Evolutionary conservation across 2,329 filamentous ascomycete genomes (phyloP).

Genomic region (Rosellinia necatrix): DNA sequence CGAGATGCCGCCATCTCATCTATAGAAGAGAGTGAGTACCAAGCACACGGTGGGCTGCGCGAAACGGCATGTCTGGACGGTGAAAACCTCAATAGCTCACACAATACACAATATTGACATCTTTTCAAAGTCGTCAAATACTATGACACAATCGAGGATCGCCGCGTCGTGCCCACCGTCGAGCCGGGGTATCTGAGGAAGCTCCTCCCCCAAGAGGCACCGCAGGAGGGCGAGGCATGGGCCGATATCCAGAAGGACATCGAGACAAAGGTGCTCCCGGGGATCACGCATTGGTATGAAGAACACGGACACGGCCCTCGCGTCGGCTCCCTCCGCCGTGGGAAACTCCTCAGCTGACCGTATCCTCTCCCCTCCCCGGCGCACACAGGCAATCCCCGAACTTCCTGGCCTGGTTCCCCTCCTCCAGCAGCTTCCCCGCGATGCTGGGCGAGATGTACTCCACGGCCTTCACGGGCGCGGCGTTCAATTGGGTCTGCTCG

Average conservation of each 20-base stretch:
- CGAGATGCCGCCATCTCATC: constrained; percentile 74
- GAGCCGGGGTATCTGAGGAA: constrained; percentile 84
- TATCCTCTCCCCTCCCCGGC: neutral
- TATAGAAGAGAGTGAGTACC: constrained; percentile 76
- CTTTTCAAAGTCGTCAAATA: constrained; percentile 72
- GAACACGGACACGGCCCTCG: neutral
- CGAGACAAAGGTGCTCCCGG: constrained; percentile 84
- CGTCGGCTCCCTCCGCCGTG: neutral
- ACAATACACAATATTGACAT: constrained; percentile 17
- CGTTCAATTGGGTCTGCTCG: constrained; percentile 97
- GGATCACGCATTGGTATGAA: constrained; percentile 82
- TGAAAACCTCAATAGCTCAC: constrained; percentile 7
- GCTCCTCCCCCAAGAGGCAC: constrained; percentile 72
- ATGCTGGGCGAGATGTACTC: constrained; percentile 94
- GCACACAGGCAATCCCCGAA: constrained; percentile 76
- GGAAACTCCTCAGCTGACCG: neutral
- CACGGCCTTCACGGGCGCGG: constrained; percentile 83
- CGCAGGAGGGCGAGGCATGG: constrained; percentile 73
- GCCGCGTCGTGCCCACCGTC: constrained; percentile 76
- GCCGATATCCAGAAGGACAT: constrained; percentile 80
- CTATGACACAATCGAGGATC: constrained; percentile 73
- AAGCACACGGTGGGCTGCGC: neutral
- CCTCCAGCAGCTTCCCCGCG: constrained; percentile 77
- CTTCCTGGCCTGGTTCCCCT: constrained; percentile 96
- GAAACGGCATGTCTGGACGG: neutral